phyloP scores from a whole-genome alignment of 768 basidiomycete genomes.

The Bullera alba region DNA sequence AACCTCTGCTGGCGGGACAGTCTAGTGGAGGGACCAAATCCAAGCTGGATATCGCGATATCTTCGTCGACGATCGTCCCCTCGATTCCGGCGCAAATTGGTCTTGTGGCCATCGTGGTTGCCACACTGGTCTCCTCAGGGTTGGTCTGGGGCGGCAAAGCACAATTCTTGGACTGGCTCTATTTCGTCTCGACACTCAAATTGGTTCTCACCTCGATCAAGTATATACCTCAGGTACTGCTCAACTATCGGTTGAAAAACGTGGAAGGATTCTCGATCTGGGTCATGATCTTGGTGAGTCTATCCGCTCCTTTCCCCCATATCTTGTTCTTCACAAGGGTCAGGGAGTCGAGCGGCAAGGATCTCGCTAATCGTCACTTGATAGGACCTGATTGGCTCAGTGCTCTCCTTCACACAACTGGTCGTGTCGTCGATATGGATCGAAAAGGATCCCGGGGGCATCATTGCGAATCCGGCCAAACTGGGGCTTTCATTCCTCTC shows the following conservation, averaged over 20 bases:
- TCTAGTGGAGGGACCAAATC: background rate
- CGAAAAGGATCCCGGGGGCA: constrained; percentile 33
- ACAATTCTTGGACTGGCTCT: constrained; percentile 38
- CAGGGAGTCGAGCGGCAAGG: background rate
- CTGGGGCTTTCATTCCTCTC: constrained; percentile 33
- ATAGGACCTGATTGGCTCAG: constrained; percentile 45
- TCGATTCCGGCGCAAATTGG: constrained; percentile 21
- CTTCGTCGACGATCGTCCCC: background rate
- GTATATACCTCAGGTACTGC: constrained; percentile 47
- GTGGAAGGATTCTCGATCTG: constrained; percentile 41
- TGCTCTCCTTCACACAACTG: constrained; percentile 38
- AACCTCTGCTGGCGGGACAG: constrained; percentile 4
- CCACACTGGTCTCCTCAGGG: constrained; percentile 24
- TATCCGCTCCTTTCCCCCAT: too few relatives aligned
- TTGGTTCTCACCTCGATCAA: constrained; percentile 47
- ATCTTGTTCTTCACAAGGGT: background rate
- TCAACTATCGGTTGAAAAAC: constrained; percentile 46
- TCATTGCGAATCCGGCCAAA: constrained; percentile 42
- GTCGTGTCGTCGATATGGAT: constrained; percentile 34
- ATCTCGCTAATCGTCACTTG: background rate
- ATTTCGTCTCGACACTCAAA: constrained; percentile 44
- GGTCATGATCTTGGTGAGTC: constrained; percentile 39
- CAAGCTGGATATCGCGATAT: background rate
- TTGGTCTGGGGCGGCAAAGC: constrained; percentile 22
- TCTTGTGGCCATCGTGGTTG: constrained; percentile 22